Conservation (phyloP, 2,329 filamentous ascomycete genomes). For the Talaromyces rugulosus region DNA sequence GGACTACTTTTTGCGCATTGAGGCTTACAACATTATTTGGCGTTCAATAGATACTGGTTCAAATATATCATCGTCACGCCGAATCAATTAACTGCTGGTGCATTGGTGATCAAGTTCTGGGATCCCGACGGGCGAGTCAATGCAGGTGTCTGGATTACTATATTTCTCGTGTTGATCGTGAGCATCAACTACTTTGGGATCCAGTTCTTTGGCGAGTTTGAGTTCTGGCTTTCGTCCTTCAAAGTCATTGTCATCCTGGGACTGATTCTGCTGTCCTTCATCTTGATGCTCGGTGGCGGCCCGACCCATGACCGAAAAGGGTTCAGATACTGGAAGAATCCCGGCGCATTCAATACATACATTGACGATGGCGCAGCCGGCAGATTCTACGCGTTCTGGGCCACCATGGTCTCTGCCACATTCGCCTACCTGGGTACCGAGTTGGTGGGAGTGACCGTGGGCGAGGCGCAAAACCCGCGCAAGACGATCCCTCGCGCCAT, state of each 20-base stretch:
- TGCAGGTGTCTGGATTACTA: slow-evolving; percentile 57
- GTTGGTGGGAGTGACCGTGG: slow-evolving; percentile 69
- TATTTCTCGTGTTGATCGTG: slow-evolving; percentile 53
- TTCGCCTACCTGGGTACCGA: slow-evolving; percentile 74
- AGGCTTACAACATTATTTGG: neutral
- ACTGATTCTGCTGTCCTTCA: slow-evolving; percentile 15
- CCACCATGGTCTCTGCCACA: slow-evolving; percentile 64
- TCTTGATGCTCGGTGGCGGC: slow-evolving; percentile 15
- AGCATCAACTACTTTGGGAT: slow-evolving; percentile 56
- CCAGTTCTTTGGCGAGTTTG: slow-evolving; percentile 56
- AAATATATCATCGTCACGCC: slow-evolving; percentile 57
- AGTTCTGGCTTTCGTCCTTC: slow-evolving; percentile 59
- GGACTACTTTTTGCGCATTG: slow-evolving; percentile 1
- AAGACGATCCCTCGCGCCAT: slow-evolving; percentile 70
- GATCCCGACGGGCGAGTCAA: slow-evolving; percentile 48
- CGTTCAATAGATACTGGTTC: slow-evolving; percentile 52
- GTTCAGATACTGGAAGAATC: slow-evolving; percentile 60
- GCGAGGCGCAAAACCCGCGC: slow-evolving; percentile 71
- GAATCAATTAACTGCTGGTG: slow-evolving; percentile 48
- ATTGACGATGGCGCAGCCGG: slow-evolving; percentile 40
- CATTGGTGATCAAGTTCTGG: slow-evolving; percentile 61
- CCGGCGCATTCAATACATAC: slow-evolving; percentile 52
- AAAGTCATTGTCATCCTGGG: slow-evolving; percentile 57
- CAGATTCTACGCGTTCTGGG: slow-evolving; percentile 59
- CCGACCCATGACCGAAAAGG: slow-evolving; percentile 52